These are phyloP conservation scores for Pythium brachiatum DNA, from an alignment of 352 stramenopile genomes.

Conservation along the genomic window DNA sequence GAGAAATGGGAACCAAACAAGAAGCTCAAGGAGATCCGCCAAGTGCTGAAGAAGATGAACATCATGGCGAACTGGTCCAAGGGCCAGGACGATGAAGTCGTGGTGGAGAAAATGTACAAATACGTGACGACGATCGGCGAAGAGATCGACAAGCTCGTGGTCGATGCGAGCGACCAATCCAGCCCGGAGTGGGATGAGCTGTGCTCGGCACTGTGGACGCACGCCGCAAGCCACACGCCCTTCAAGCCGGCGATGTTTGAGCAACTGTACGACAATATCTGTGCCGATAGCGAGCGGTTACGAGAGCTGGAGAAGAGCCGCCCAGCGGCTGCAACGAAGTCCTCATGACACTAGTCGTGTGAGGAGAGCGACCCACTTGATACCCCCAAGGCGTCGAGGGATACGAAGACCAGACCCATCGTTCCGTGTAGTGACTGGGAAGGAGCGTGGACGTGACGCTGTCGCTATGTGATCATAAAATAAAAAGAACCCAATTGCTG, in stretches of 20 bases:
- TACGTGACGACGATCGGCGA: slow-evolving; percentile 82
- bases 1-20: slow-evolving; percentile 84
- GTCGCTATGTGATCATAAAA: neutral
- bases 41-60: slow-evolving; percentile 87
- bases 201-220: slow-evolving; percentile 76
- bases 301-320: slow-evolving; percentile 6
- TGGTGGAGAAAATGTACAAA: slow-evolving; percentile 86
- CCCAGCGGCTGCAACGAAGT: slow-evolving; percentile 3
- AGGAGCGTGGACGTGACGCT: neutral
- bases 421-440: neutral
- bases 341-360: slow-evolving; percentile 14
- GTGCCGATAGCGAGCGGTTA: slow-evolving; percentile 49
- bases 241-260: slow-evolving; percentile 78
- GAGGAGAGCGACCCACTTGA: neutral
- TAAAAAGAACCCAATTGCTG: slow-evolving; percentile 1
- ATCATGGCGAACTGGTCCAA: slow-evolving; percentile 82
- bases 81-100: slow-evolving; percentile 76
- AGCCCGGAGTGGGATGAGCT: slow-evolving; percentile 66
- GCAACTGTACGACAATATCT: slow-evolving; percentile 86
- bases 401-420: neutral
- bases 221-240: slow-evolving; percentile 70
- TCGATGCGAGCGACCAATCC: slow-evolving; percentile 26
- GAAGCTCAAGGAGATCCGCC: slow-evolving; percentile 65
- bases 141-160: slow-evolving; percentile 76
- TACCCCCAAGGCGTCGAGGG: neutral